phyloP scores from a whole-genome alignment of 1,284 basidiomycete genomes.

The Ceratorhiza oryzae-sativae region DNA sequence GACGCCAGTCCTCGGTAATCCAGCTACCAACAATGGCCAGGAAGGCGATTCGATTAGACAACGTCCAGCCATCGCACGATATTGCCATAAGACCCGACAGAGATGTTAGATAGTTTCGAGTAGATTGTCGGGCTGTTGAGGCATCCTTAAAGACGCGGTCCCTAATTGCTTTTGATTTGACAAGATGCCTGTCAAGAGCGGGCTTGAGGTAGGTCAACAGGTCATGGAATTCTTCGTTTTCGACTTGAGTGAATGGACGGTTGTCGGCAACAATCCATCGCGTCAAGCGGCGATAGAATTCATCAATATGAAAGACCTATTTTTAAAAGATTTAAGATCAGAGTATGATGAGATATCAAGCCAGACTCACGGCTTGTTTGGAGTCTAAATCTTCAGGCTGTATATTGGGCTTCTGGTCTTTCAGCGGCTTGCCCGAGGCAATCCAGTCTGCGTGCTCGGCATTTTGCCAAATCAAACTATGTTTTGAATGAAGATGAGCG shows the following conservation, averaged over 20 bases:
- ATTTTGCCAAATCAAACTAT: neutral
- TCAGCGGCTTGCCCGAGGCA: neutral
- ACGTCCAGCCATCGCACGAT: slow-evolving; percentile 37
- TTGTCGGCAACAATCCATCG: slow-evolving; percentile 28
- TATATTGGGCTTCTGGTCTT: neutral
- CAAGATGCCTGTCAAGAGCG: neutral
- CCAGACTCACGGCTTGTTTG: neutral
- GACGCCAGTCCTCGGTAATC: slow-evolving; percentile 30
- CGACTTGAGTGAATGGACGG: slow-evolving; percentile 23
- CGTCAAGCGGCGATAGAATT: neutral
- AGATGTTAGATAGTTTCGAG: neutral
- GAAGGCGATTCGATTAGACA: slow-evolving; percentile 33
- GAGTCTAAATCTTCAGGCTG: neutral
- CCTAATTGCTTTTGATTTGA: neutral
- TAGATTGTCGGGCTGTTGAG: neutral
- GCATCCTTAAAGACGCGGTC: slow-evolving; percentile 6
- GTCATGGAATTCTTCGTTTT: slow-evolving; percentile 4
- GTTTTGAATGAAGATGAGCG: neutral
- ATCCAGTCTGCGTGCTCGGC: neutral
- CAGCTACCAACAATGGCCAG: slow-evolving; percentile 32
- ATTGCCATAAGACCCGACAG: slow-evolving; percentile 29
- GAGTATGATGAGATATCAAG: neutral
- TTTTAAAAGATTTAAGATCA: neutral
- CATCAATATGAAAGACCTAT: slow-evolving; percentile 12
- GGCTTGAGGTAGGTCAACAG: neutral